Evolutionary conservation across 495 filamentous ascomycete genomes (phyloP), one percentile per base, ranked within the genome.

Genomic region (Penicillium cataractarum): DNA sequence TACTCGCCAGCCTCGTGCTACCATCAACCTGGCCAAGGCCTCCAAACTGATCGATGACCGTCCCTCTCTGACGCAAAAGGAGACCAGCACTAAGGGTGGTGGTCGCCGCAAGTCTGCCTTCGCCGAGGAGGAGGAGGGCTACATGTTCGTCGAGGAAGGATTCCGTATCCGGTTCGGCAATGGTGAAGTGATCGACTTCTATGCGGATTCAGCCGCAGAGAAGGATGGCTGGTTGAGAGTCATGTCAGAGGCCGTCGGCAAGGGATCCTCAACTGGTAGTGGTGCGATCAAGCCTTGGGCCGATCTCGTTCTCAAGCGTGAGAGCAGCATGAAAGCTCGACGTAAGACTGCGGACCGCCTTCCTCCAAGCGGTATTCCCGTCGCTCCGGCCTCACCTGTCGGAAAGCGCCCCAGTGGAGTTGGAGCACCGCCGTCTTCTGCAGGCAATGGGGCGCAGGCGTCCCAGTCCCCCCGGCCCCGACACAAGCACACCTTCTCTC

Each of bases 61-160:
- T 26, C 84, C 87, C n/a, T 82, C 91, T 29, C 84, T 99, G 37
- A 89, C 86, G 6, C 87, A 96, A 64, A 91, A 87, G 59, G 90
- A 92, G 71, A 90, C 88, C 0, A 87, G 82, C 46, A 88, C 87
- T 26, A 89, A 89, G 69, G 84, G 83, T 62, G 90, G 91, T 58
- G 88, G 88, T 65, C 87, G 95, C 24, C 88, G 95, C 37, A 93
- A 95, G 71, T 96, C 92, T 55, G 95, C 91, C 29, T 99, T 99
- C 67, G 93, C 96, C 8, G 95, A 98, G 74, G 96, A 98, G 68
- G 96, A 98, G 75, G 95, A 99, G 68, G 95, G 96, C 51, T 99
- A 98, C 79, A 97, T 97, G 92, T 98, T 98, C 67, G 95, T 99
- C 24, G 95, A 99, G 76, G 96, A 98, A 72, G 95, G 96, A 13